Evolutionary conservation across 176 grass and related monocot genomes (phyloP), one percentile per base, ranked within the genome.

Genomic region (Cymbopogon citratus): DNA sequence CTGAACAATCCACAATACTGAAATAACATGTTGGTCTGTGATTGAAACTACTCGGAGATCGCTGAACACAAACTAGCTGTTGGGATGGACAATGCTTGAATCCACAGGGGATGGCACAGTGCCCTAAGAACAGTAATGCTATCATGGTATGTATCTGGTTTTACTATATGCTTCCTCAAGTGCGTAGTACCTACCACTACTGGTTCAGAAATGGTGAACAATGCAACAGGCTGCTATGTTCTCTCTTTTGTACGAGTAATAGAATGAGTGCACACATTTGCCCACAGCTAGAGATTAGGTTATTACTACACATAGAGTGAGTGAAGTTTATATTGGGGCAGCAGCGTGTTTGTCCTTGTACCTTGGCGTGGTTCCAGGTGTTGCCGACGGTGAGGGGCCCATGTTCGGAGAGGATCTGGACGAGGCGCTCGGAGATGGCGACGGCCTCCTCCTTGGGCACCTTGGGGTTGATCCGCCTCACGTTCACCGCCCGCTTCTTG

Each of bases 301-400:
- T 63, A 63, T 24, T 14, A 70, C 36, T 23, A 56, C 7, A 56
- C 19, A 77, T 11, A 63, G 57, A n/a, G 7, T n/a, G 19, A 23
- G 52, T 56, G 52, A 56, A 56, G 39, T 45, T 43, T 26, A 52
- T 41, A 36, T 56, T 7, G 35, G 1, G 1, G 9, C 2, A 13
- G 12, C 7, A 68, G 29, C 18, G 44, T 12, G 7, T 9, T 5
- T 16, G 33, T 2, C 25, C 4, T 0, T 5, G 12, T 87, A 97
- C 94, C 92, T 97, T 97, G 74, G 87, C 87, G 45, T 88, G 87
- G 71, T 94, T 94, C 92, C 90, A 94, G 4, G 94, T 89, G 83
- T 89, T 89, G 62, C 81, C 80, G 21, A 94, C 90, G 76, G 90
- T 71, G 74, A 97, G 87, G 9, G 94, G 92, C 26, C 94, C 92